Conservation (phyloP, 805 yeast species). For the Candida xyloterini region DNA sequence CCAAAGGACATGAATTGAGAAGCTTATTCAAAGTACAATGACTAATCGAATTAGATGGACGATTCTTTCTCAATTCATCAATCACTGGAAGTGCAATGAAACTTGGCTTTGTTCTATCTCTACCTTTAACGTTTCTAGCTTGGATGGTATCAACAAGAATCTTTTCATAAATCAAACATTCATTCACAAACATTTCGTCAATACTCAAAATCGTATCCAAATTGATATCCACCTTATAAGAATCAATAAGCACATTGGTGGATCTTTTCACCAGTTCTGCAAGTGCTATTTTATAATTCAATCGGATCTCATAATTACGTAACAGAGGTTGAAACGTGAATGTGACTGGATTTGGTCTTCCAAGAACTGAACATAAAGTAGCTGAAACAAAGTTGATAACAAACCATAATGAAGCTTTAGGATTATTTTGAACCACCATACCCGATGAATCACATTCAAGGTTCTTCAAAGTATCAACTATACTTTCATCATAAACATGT, state of each 20-base stretch:
- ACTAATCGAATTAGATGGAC: conserved; percentile 17
- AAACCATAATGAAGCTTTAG: conserved; percentile 47
- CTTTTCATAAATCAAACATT: conserved; percentile 36
- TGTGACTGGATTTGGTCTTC: conserved; percentile 55
- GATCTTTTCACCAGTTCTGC: conserved; percentile 48
- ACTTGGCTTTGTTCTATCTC: conserved; percentile 24
- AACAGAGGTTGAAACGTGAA: conserved; percentile 35
- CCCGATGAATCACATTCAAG: conserved; percentile 33
- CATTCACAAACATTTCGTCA: conserved; percentile 41
- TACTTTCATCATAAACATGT: conserved; percentile 40
- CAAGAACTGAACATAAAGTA: conserved; percentile 48
- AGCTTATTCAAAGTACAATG: conserved; percentile 19
- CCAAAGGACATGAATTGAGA: conserved; percentile 30
- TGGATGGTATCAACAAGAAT: conserved; percentile 31
- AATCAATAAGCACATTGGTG: conserved; percentile 49
- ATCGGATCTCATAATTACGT: conserved; percentile 32
- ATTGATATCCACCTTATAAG: conserved; percentile 45
- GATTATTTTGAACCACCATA: conserved; percentile 31
- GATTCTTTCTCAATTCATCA: conserved; percentile 24
- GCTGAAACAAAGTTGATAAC: conserved; percentile 47
- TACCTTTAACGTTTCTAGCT: conserved; percentile 20
- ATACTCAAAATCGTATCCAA: conserved; percentile 40
- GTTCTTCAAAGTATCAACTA: conserved; percentile 29
- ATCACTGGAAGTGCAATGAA: conserved; percentile 29
- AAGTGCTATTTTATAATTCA: conserved; percentile 44